Conservation (phyloP, 768 basidiomycete genomes). For the Russula compacta region DNA sequence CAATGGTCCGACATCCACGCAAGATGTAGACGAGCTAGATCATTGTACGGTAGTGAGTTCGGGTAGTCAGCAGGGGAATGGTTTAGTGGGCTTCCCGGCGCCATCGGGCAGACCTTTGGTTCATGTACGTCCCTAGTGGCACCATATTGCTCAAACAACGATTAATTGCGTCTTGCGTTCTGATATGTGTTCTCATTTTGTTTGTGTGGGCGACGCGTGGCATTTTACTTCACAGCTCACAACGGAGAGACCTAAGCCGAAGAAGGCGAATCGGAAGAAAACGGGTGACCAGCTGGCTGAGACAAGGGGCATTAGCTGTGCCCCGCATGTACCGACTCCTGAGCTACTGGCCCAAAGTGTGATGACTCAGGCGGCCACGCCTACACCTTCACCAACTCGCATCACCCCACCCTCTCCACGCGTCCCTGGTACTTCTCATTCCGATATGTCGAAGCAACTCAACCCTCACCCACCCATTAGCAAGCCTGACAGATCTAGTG, state of each 20-base stretch:
- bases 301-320: background rate
- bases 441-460: background rate
- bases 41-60: slow-evolving; percentile 29
- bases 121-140: slow-evolving; percentile 83
- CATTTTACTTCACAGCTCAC: slow-evolving; percentile 47
- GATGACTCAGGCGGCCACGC: background rate
- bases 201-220: slow-evolving; percentile 20
- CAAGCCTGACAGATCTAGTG: background rate
- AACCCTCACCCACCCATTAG: background rate
- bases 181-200: slow-evolving; percentile 24
- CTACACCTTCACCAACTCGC: background rate
- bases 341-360: background rate
- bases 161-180: slow-evolving; percentile 20
- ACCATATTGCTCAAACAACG: slow-evolving; percentile 24
- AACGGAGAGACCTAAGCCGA: slow-evolving; percentile 51
- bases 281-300: background rate
- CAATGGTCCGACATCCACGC: slow-evolving; percentile 12
- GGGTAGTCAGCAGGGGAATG: slow-evolving; percentile 12
- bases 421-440: background rate
- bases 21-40: slow-evolving; percentile 33
- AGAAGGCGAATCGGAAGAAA: slow-evolving; percentile 12
- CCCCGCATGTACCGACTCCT: background rate
- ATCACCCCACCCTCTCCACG: background rate
- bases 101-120: slow-evolving; percentile 58
- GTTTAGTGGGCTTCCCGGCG: slow-evolving; percentile 28